Conservation (phyloP, 345 rosid species). For the Brassica rapa region DNA sequence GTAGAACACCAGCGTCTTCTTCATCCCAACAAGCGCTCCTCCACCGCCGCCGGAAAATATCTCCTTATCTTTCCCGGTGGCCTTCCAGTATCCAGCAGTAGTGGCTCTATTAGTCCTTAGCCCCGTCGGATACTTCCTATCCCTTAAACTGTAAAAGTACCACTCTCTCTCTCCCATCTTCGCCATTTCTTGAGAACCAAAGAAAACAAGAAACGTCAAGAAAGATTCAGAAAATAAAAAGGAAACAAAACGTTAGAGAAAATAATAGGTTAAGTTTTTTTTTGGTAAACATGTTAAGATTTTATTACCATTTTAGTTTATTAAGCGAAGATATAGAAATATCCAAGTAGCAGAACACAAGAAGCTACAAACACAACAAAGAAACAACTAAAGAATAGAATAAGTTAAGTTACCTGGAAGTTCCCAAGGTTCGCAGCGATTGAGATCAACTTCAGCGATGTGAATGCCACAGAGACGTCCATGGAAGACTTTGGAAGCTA, state of each 20-base stretch:
- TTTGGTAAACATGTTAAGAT: background rate
- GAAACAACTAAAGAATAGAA: background rate
- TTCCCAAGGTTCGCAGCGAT: conserved; percentile 97
- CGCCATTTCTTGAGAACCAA: conserved; percentile 52
- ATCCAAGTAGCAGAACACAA: background rate
- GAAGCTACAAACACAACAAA: background rate
- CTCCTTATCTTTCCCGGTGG: conserved; percentile 85
- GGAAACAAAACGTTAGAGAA: background rate
- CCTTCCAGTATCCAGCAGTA: conserved; percentile 93
- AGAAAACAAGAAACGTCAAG: background rate
- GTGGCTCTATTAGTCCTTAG: conserved; percentile 87
- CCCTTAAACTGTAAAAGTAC: conserved; percentile 87
- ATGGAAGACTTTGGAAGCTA: conserved; percentile 83
- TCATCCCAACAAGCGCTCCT: conserved; percentile 76
- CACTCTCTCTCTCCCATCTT: conserved; percentile 94
- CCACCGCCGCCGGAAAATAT: conserved; percentile 53
- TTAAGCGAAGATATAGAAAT: background rate
- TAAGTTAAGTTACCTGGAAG: conserved; percentile 63
- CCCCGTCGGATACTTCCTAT: conserved; percentile 93
- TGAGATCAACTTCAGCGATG: conserved; percentile 88
- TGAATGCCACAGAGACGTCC: conserved; percentile 70
- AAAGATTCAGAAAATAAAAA: background rate
- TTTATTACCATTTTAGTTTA: background rate
- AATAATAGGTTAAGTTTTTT: background rate
- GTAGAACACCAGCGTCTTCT: conserved; percentile 85